Evolutionary conservation across 1,139 yeast genomes (phyloP).

Genomic region (Taphrina flavorubra): DNA sequence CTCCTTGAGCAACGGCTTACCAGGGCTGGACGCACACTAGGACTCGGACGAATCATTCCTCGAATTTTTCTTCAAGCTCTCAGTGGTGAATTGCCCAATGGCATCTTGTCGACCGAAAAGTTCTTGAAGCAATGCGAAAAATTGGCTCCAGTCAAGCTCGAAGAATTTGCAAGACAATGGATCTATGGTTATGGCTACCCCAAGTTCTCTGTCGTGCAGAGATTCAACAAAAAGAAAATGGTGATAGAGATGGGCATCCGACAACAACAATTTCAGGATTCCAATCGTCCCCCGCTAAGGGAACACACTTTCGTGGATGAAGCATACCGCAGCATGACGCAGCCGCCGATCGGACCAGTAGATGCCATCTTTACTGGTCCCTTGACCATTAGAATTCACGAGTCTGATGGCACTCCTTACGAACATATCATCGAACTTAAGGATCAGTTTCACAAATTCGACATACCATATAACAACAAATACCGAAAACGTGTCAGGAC

Average conservation of each 20-base stretch:
- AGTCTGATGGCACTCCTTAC: slow-evolving; percentile 98
- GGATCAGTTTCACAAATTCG: slow-evolving; percentile 82
- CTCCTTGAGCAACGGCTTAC: slow-evolving; percentile 92
- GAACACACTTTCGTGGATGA: slow-evolving; percentile 54
- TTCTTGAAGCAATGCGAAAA: slow-evolving; percentile 92
- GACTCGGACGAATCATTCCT: slow-evolving; percentile 87
- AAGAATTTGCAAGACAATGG: slow-evolving; percentile 90
- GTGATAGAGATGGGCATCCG: slow-evolving; percentile 92
- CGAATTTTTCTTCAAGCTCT: slow-evolving; percentile 90
- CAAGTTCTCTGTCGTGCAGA: slow-evolving; percentile 80
- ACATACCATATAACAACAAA: slow-evolving; percentile 92
- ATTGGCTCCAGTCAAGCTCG: slow-evolving; percentile 85
- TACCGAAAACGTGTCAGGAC: slow-evolving; percentile 63
- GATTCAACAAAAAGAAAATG: slow-evolving; percentile 91
- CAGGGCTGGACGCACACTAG: slow-evolving; percentile 91
- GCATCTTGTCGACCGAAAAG: slow-evolving; percentile 79
- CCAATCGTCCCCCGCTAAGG: slow-evolving; percentile 53
- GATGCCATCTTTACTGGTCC: slow-evolving; percentile 67
- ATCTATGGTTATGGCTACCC: slow-evolving; percentile 90
- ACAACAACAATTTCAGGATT: slow-evolving; percentile 78
- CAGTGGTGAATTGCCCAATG: slow-evolving; percentile 87
- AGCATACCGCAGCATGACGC: slow-evolving; percentile 51
- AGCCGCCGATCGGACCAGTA: slow-evolving; percentile 47
- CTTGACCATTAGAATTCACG: slow-evolving; percentile 95
- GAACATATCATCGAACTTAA: slow-evolving; percentile 94